Conservation (phyloP, 371 early-diverging fungal species). For the Actinomortierella wolfii region DNA sequence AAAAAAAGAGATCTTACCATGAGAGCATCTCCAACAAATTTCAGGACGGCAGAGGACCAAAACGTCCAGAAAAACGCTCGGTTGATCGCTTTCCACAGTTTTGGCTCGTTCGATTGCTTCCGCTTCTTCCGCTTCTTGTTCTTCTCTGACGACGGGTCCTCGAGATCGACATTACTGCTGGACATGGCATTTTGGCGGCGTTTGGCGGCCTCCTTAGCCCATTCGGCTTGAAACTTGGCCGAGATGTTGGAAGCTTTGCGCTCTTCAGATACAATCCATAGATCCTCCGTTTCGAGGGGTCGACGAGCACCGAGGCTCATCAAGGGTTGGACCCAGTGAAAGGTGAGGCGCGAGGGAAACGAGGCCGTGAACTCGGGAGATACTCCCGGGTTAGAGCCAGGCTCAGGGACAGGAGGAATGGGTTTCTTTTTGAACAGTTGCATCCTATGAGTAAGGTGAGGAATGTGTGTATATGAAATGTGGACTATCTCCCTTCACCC, state of each 20-base stretch:
- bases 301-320: constrained; percentile 47
- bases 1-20: constrained; percentile 16
- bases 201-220: constrained; percentile 41
- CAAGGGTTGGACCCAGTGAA: constrained; percentile 46
- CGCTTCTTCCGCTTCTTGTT: constrained; percentile 6
- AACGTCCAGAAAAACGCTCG: constrained; percentile 30
- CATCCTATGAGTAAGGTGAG: no score
- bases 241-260: constrained; percentile 32
- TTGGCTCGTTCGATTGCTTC: constrained; percentile 15
- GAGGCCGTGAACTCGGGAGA: constrained; percentile 44
- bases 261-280: constrained; percentile 43
- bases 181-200: constrained; percentile 1
- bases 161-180: constrained; percentile 6
- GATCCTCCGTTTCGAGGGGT: constrained; percentile 50
- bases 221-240: constrained; percentile 29
- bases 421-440: neutral
- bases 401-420: constrained; percentile 33
- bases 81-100: constrained; percentile 35
- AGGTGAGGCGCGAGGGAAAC: constrained; percentile 39
- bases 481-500: no score
- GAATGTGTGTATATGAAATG: no score
- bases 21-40: constrained; percentile 27
- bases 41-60: constrained; percentile 33
- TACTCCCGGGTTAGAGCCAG: constrained; percentile 25
- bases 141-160: neutral